phyloP scores from a whole-genome alignment of 257 asterid genomes.

The Scutellaria galericulata region DNA sequence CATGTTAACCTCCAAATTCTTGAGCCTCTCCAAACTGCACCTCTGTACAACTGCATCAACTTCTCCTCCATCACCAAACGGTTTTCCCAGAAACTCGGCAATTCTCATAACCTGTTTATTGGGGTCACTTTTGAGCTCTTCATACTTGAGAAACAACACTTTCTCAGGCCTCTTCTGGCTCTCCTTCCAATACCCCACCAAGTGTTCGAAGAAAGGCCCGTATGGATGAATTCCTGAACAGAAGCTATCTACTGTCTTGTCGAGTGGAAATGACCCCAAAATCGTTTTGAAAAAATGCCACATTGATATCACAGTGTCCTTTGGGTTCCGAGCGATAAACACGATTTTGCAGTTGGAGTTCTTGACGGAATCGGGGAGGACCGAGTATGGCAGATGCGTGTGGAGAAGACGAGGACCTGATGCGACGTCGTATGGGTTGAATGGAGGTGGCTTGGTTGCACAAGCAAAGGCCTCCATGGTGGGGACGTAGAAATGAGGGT shows the following conservation, averaged over 20 bases:
- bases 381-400: slow-evolving; percentile 18
- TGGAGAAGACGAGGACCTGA: slow-evolving; percentile 3
- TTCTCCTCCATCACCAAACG: slow-evolving; percentile 40
- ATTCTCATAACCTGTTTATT: slow-evolving; percentile 37
- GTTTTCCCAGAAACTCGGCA: slow-evolving; percentile 45
- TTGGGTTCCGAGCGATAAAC: slow-evolving; percentile 5
- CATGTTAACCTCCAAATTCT: slow-evolving; percentile 27
- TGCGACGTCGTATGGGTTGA: not conserved
- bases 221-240: not conserved
- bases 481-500: slow-evolving; percentile 11
- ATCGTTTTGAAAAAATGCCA: not conserved
- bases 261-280: too few relatives aligned
- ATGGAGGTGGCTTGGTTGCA: not conserved
- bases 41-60: not conserved
- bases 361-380: slow-evolving; percentile 4
- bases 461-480: not conserved
- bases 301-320: slow-evolving; percentile 14
- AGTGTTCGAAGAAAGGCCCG: slow-evolving; percentile 48
- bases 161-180: slow-evolving; percentile 44
- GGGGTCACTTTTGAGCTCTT: slow-evolving; percentile 43
- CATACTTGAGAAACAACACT: slow-evolving; percentile 49
- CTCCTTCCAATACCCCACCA: slow-evolving; percentile 44
- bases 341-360: not conserved
- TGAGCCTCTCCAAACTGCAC: slow-evolving; percentile 30
- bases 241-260: too few relatives aligned